These are phyloP conservation scores for Scheffersomyces cryptocercus DNA, from an alignment of 1,139 yeast species.

Conservation along the genomic window DNA sequence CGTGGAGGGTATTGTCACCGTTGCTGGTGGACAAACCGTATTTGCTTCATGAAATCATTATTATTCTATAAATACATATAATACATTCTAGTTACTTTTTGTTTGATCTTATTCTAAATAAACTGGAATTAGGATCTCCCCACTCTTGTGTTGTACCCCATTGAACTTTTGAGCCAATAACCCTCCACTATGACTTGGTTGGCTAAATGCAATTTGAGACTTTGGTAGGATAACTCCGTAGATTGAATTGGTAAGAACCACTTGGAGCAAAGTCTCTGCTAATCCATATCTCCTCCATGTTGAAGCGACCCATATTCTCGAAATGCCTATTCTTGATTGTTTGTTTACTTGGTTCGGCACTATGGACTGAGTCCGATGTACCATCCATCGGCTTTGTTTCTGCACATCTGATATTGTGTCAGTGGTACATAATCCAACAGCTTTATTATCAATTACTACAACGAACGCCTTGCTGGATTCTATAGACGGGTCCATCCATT, in stretches of 20 bases:
- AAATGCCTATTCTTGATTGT: constrained; percentile 50
- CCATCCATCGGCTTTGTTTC: constrained; percentile 50
- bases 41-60: constrained; percentile 26
- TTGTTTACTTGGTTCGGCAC: constrained; percentile 37
- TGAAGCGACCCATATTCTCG: constrained; percentile 65
- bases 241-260: constrained; percentile 41
- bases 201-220: constrained; percentile 63
- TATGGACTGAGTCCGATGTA: constrained; percentile 29
- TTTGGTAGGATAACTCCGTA: constrained; percentile 52
- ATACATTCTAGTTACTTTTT: background rate
- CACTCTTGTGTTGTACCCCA: constrained; percentile 52
- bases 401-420: constrained; percentile 28
- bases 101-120: constrained; percentile 32
- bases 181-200: constrained; percentile 66
- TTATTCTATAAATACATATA: background rate
- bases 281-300: constrained; percentile 54
- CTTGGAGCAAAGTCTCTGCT: constrained; percentile 43
- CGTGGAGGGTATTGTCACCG: constrained; percentile 52
- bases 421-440: constrained; percentile 56
- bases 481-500: constrained; percentile 38
- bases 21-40: constrained; percentile 52
- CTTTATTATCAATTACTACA: constrained; percentile 36
- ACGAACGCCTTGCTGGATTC: constrained; percentile 48
- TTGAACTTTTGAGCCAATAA: constrained; percentile 53
- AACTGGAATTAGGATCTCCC: constrained; percentile 52